Conservation (phyloP, 371 early-diverging fungal species). For the Haplosporangium sp. region DNA sequence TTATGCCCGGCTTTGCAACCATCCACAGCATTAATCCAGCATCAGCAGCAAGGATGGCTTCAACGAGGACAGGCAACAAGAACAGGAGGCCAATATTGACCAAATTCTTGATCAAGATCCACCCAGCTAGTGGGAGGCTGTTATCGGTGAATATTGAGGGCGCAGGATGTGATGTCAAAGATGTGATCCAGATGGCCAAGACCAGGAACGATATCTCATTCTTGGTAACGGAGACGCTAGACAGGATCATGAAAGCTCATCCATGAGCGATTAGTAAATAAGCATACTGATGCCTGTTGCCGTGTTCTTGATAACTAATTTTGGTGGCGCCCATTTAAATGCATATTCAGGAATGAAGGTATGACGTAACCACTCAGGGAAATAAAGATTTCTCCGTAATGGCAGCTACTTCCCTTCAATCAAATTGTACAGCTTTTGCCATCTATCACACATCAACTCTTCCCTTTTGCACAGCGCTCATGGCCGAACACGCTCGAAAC, state of each 20-base stretch:
- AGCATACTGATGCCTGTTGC: too few relatives aligned
- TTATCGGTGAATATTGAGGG: conserved; percentile 39
- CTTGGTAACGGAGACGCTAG: conserved; percentile 39
- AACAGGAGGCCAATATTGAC: conserved; percentile 28
- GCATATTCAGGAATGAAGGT: too few relatives aligned
- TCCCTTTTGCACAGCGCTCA: too few relatives aligned
- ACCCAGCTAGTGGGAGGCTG: conserved; percentile 39
- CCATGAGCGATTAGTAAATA: conserved; percentile 11
- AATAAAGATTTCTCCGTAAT: too few relatives aligned
- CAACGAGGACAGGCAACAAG: conserved; percentile 5
- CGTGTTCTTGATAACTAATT: too few relatives aligned
- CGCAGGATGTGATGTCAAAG: conserved; percentile 48
- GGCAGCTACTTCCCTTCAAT: too few relatives aligned
- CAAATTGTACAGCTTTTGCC: too few relatives aligned
- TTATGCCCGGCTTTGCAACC: conserved; percentile 30
- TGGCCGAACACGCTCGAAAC: conserved; percentile 40
- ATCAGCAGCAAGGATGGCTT: not conserved
- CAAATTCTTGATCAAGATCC: conserved; percentile 36
- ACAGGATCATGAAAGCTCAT: conserved; percentile 36
- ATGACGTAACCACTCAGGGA: too few relatives aligned
- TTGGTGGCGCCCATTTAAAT: too few relatives aligned
- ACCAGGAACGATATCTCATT: conserved; percentile 45
- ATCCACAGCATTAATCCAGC: conserved; percentile 13
- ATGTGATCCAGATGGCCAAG: conserved; percentile 44
- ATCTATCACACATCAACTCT: conserved; percentile 3